phyloP scores from a whole-genome alignment of 1,284 basidiomycete species.

The Leccinum fuscescens region DNA sequence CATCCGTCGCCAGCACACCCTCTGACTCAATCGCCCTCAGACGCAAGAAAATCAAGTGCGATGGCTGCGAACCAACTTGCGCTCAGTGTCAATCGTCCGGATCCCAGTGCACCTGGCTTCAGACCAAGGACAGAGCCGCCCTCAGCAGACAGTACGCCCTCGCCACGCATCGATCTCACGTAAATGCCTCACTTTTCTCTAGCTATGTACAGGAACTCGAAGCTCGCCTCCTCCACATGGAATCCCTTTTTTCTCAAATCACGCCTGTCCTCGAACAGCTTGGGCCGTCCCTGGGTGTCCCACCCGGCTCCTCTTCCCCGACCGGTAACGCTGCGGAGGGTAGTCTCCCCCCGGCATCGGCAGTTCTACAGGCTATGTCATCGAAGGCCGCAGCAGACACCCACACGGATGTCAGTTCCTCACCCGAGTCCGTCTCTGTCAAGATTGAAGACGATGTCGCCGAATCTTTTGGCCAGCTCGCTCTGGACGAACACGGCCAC shows the following conservation, averaged over 20 bases:
- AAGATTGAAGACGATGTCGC: constrained; percentile 72
- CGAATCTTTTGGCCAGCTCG: constrained; percentile 82
- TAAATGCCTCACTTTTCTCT: constrained; percentile 20
- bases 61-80: constrained; percentile 80
- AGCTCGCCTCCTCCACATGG: constrained; percentile 80
- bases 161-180: constrained; percentile 9
- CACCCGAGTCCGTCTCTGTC: constrained; percentile 45
- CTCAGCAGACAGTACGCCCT: constrained; percentile 76
- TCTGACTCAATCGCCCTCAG: constrained; percentile 40
- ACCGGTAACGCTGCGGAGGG: constrained; percentile 32
- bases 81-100: constrained; percentile 72
- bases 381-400: constrained; percentile 40
- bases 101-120: constrained; percentile 79
- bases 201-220: constrained; percentile 88
- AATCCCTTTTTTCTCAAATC: constrained; percentile 73
- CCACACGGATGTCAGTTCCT: constrained; percentile 30
- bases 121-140: constrained; percentile 83
- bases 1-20: constrained; percentile 10
- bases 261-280: constrained; percentile 73
- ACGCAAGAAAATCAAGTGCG: constrained; percentile 87
- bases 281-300: constrained; percentile 48
- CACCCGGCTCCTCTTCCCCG: constrained; percentile 32
- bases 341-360: constrained; percentile 35
- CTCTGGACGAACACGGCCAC: constrained; percentile 86
- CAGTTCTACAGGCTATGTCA: constrained; percentile 43